Evolutionary conservation across 192 early-diverging fungal species (phyloP).

Genomic region (Geranomyces variabilis): DNA sequence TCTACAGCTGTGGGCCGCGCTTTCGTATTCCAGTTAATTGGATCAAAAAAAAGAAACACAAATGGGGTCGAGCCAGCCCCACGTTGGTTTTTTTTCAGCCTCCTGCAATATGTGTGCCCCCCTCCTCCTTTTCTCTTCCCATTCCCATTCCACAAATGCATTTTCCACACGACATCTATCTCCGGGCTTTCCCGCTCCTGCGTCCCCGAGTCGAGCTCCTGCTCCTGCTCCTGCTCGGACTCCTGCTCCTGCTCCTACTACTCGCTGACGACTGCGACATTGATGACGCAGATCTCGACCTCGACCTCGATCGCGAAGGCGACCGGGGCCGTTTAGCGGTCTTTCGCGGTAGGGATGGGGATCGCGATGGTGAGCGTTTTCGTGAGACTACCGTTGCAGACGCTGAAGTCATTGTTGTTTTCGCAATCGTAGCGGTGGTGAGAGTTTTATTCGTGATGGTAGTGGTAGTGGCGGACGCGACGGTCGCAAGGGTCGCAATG

Average conservation of each 20-base stretch:
- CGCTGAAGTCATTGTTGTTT: background rate
- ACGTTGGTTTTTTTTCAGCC: too few species aligned
- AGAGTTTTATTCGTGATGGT: background rate
- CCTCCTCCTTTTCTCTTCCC: too few species aligned
- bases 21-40: too few species aligned
- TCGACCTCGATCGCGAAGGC: background rate
- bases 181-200: too few species aligned
- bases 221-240: slow-evolving; percentile 13
- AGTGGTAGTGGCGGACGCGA: background rate
- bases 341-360: background rate
- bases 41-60: too few species aligned
- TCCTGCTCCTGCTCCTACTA: slow-evolving; percentile 15
- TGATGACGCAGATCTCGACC: background rate
- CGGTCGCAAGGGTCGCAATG: background rate
- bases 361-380: slow-evolving; percentile 5
- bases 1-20: too few species aligned
- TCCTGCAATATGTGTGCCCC: too few species aligned
- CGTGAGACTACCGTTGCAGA: background rate
- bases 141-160: too few species aligned
- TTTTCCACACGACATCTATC: too few species aligned
- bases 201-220: slow-evolving; percentile 19
- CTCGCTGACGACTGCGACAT: background rate
- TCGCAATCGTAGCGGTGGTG: background rate
- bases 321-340: background rate
- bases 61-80: too few species aligned